Evolutionary conservation across 306 rosid genomes (phyloP), one percentile per base, ranked within the genome.

Genomic region (Dalbergia cultrata): DNA sequence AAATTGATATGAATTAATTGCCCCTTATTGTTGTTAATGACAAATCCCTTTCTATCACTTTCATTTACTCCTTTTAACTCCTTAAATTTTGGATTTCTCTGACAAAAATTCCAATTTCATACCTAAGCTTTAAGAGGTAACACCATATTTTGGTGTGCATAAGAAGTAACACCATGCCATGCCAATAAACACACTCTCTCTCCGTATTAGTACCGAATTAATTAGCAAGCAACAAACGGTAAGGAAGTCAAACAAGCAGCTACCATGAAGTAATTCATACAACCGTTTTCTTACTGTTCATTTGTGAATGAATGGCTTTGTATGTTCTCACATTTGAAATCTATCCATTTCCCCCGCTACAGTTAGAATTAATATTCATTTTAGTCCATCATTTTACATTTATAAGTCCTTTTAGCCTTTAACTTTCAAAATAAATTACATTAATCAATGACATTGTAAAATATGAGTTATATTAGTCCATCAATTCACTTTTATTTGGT

Each of bases 31-130:
- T 61, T 79, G 57, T 74, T 70, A 63, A 82, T 74, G 73, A 63
- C 73, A 49, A 10, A 57, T 86, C 76, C 37, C 78, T 81, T 67
- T 82, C 83, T 3, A 26, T 85, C 86, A 35, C 68, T 86, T 79
- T 79, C 86, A 18, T 49, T 7, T 8, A 41, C 54, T 17, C 26
- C 35, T 58, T 67, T 34, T n/a, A 16, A 54, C 11, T 21, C 39
- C 31, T 9, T 10, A 5, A 31, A 12, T 10, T 56, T 71, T 60
- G 50, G 3, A 52, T 33, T 61, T 77, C 59, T 54, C 67, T 39
- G 76, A 31, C 61, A 77, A 43, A 43, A 76, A 81, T 85, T 26
- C 31, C 75, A 77, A 43, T 16, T 72, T 47, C 5, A 52, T 58
- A 22, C 75, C 9, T 64, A 45, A 13, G 54, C 11, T 54, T 82